Base-by-base conservation (phyloP, 2,329 filamentous ascomycete genomes). In the Amauroascus verrucosus region DNA sequence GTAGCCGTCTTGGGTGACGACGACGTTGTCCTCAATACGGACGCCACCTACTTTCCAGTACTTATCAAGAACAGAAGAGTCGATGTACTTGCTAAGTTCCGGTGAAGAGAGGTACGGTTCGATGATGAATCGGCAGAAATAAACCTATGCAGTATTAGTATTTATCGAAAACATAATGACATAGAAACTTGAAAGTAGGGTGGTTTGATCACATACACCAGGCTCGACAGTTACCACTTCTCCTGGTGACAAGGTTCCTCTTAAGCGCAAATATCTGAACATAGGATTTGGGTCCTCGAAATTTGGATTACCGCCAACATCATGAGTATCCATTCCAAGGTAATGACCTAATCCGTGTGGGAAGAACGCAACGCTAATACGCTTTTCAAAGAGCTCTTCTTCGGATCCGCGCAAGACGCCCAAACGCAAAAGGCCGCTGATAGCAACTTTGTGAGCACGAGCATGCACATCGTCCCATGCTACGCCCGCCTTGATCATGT, bases 221-320 rank as follows among this genome's bases (percentile, higher is more conserved):
- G 93, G 93, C 74, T 98, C 93, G 37, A 97, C 91, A 0, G 93
- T 98, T 51, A 98, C 83, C 22, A 98, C 88, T 48, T 84, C 84
- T 6, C 86, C 85, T 0, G 82, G 84, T 0, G 88, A 88, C 46
- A 96, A 69, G 20, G 72, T 77, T 11, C 86, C 84, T 51, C 93
- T 76, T 37, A 95, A 83, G 43, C 93, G 78, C 56, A 98, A 73
- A 65, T 96, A 97, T 51, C 82, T 78, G 72, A 96, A 97, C 77
- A 96, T 81, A 33, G 80, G 75, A 66, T 98, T 90, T 56, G 78
- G 74, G 65, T 98, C 93, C 7, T 75, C 75, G 62, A 86, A 88
- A 68, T 90, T 85, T 33, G 86, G 57, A 47, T 60, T 83, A 20
- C 86, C 87, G 56, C 85, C 86, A 0, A 83, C 86, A 64, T 96